These are phyloP conservation scores for Penicillium crystallinum DNA, from an alignment of 495 filamentous ascomycete species.

Conservation along the genomic window DNA sequence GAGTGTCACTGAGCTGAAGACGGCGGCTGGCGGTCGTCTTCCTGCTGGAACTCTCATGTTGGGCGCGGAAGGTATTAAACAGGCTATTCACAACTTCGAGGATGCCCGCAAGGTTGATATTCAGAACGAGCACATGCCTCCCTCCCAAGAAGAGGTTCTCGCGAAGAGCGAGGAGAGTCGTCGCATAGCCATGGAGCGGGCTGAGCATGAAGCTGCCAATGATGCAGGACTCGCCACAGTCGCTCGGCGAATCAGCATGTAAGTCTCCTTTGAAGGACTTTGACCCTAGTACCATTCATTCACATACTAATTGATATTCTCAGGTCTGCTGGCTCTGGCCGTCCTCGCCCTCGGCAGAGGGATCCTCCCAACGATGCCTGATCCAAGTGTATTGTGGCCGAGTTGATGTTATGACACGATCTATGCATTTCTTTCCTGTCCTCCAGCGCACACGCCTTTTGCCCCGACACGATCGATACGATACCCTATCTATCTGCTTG, in stretches of 20 bases:
- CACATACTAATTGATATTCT: conserved; percentile 9
- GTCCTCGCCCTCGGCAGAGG: conserved; percentile 29
- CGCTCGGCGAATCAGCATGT: conserved; percentile 93
- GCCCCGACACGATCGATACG: conserved; percentile 28
- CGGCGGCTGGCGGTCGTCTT: conserved; percentile 85
- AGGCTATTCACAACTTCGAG: conserved; percentile 95
- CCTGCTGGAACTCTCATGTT: conserved; percentile 97
- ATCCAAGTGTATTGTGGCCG: conserved; percentile 7
- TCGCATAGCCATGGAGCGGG: conserved; percentile 75
- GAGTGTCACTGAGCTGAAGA: conserved; percentile 94
- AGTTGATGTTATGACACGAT: conserved; percentile 29
- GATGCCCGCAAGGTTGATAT: conserved; percentile 97
- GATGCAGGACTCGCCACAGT: conserved; percentile 79
- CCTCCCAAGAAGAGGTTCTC: conserved; percentile 84
- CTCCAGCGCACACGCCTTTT: conserved; percentile 25
- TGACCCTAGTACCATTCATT: neutral
- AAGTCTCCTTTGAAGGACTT: conserved; percentile 38
- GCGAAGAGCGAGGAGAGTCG: conserved; percentile 73
- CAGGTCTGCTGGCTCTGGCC: conserved; percentile 39
- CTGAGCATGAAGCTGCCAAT: conserved; percentile 81
- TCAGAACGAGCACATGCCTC: conserved; percentile 91
- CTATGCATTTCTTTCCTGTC: conserved; percentile 25
- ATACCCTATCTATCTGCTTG: conserved; percentile 28
- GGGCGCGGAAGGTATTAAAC: conserved; percentile 96
- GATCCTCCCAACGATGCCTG: conserved; percentile 28